Evolutionary conservation across 495 filamentous ascomycete species (phyloP).

Genomic region (Thermothielavioides terrestris): DNA sequence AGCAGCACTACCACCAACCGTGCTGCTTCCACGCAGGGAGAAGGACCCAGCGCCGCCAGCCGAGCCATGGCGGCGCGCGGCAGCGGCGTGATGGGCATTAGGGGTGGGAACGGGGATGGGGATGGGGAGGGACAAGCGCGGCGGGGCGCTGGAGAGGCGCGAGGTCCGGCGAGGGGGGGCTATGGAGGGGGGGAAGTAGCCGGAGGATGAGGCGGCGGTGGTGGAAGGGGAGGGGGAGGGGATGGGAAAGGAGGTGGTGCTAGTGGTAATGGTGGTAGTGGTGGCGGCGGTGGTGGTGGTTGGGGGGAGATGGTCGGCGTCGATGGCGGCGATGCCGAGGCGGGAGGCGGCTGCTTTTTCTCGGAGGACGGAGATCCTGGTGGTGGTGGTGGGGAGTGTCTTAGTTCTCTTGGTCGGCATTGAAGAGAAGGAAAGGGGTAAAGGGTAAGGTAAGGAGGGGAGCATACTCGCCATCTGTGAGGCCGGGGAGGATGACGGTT

Average conservation of each 20-base stretch:
- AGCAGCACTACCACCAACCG: neutral
- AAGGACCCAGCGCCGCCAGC: too few species aligned
- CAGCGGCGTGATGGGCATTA: too few species aligned
- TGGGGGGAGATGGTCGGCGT: conserved; percentile 2
- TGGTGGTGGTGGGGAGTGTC: neutral
- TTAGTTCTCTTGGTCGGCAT: neutral
- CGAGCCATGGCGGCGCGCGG: too few species aligned
- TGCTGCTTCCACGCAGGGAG: neutral
- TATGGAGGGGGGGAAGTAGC: neutral
- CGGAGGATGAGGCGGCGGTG: neutral
- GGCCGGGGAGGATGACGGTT: conserved; percentile 28
- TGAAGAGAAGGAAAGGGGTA: neutral
- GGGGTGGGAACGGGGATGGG: neutral
- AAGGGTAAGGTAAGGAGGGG: neutral
- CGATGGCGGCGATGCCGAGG: conserved; percentile 21
- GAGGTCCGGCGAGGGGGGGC: too few species aligned
- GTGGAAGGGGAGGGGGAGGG: neutral
- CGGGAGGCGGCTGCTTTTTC: conserved; percentile 35
- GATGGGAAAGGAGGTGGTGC: neutral
- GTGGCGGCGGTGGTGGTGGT: neutral
- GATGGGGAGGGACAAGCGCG: neutral
- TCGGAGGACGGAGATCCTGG: conserved; percentile 31
- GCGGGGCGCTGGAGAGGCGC: neutral
- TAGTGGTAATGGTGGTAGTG: neutral
- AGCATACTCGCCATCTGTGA: conserved; percentile 38